Percentiles rank a stretch among this genome's conserved stretches.
Evolutionary conservation across 495 filamentous ascomycete genomes (phyloP).

Genomic region (Astrothelium subdiscretum): DNA sequence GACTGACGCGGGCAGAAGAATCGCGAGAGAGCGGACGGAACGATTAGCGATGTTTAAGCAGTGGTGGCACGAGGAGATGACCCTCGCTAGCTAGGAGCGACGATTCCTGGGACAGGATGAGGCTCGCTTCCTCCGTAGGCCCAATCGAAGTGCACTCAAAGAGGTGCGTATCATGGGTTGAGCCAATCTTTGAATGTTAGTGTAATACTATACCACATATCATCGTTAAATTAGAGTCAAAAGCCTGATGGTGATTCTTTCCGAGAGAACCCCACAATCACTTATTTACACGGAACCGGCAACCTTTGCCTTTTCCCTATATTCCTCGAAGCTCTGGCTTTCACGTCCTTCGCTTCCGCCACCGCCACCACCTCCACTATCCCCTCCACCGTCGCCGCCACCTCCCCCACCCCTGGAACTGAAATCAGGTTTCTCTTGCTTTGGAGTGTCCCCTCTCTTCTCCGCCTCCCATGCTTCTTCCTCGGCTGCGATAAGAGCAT

Average conservation of each 20-base stretch:
- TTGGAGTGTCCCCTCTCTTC: constrained; percentile 7
- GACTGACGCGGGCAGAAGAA: constrained; percentile 54
- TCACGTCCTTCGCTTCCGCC: constrained; percentile 40
- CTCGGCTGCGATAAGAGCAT: constrained; percentile 46
- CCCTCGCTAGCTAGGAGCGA: background rate
- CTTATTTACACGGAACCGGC: constrained; percentile 13
- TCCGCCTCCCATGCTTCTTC: constrained; percentile 51
- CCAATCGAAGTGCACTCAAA: no score
- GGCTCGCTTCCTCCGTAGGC: no score
- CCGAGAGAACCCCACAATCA: background rate
- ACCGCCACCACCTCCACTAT: constrained; percentile 50
- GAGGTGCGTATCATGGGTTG: no score
- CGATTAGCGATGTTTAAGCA: constrained; percentile 48
- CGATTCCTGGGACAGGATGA: background rate
- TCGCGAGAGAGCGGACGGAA: constrained; percentile 55
- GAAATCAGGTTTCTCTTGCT: background rate
- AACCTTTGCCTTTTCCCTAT: constrained; percentile 30
- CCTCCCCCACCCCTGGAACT: background rate
- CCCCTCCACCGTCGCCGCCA: constrained; percentile 10
- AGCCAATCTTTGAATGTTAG: no score
- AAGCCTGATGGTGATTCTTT: background rate
- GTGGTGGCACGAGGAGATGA: constrained; percentile 62
- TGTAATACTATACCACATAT: no score
- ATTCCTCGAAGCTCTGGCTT: constrained; percentile 43
- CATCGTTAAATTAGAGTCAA: background rate